A percentile compares a stretch with the other conserved stretches of the same genome.
Evolutionary conservation across 306 rosid species (phyloP).

Genomic region (Chamaecrista fasciculata): DNA sequence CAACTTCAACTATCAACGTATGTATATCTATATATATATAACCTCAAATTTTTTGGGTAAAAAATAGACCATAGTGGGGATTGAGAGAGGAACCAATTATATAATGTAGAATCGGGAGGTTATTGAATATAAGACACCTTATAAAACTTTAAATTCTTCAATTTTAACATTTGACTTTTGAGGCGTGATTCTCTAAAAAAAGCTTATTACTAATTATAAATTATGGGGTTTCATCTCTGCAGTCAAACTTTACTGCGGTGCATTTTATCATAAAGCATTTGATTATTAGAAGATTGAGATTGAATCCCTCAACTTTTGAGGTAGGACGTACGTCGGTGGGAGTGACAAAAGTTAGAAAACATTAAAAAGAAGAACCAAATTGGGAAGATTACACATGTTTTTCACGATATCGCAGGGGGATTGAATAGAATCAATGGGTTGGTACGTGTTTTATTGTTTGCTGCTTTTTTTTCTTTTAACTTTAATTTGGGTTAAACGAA

Average conservation of each 20-base stretch:
- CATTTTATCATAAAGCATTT: neutral
- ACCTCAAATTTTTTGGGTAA: neutral
- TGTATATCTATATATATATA: too few relatives aligned
- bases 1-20: neutral
- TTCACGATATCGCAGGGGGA: neutral
- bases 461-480: too few relatives aligned
- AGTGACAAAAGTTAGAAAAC: neutral
- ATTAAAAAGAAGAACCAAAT: neutral
- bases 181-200: too few relatives aligned
- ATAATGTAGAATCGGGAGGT: too few relatives aligned
- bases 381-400: neutral
- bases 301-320: neutral
- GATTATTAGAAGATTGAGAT: neutral
- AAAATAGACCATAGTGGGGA: neutral
- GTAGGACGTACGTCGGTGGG: too few relatives aligned
- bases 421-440: too few relatives aligned
- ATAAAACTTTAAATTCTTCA: too few relatives aligned
- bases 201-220: neutral
- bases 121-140: too few relatives aligned
- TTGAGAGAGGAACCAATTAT: constrained; percentile 15
- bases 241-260: neutral
- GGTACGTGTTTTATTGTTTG: too few relatives aligned
- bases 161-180: too few relatives aligned
- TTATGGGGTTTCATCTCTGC: neutral
- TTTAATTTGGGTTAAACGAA: neutral